Evolutionary conservation across 83 land plant species (phyloP).

Genomic region (Picea mariana): DNA sequence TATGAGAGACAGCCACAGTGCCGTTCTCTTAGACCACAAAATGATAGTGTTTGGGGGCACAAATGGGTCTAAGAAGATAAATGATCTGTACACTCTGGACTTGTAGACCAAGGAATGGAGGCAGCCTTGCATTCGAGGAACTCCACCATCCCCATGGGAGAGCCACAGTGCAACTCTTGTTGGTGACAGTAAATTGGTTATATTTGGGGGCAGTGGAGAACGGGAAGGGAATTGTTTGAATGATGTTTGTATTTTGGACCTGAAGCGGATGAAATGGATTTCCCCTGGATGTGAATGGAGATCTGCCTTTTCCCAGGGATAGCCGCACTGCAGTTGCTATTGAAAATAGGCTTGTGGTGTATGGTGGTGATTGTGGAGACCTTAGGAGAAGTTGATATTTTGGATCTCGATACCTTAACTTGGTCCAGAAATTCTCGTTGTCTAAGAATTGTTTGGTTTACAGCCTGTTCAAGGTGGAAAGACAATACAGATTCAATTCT

Average conservation of each 20-base stretch:
- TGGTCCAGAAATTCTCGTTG: not conserved
- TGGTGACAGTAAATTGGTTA: slow-evolving; percentile 49
- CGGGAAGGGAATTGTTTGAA: not conserved
- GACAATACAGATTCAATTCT: not conserved
- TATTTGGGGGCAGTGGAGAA: slow-evolving; percentile 42
- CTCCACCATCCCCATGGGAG: slow-evolving; percentile 68
- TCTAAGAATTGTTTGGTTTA: not conserved
- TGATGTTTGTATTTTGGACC: not conserved
- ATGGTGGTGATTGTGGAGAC: not conserved
- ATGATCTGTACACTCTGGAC: slow-evolving; percentile 71
- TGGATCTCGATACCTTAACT: not conserved
- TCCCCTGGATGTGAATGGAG: not conserved
- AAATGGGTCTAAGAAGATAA: slow-evolving; percentile 72
- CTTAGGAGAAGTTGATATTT: not conserved
- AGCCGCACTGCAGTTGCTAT: not conserved
- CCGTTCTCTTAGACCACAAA: slow-evolving; percentile 41
- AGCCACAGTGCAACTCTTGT: slow-evolving; percentile 72
- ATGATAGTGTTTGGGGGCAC: slow-evolving; percentile 77
- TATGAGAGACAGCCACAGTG: slow-evolving; percentile 72
- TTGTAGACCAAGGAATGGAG: slow-evolving; percentile 54
- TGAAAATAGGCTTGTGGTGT: not conserved
- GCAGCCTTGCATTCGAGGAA: slow-evolving; percentile 39
- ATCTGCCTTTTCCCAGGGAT: not conserved
- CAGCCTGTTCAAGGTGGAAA: not conserved
- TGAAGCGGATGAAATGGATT: not conserved